Evolutionary conservation across 345 rosid genomes (phyloP).

Genomic region (Syzygium grande): DNA sequence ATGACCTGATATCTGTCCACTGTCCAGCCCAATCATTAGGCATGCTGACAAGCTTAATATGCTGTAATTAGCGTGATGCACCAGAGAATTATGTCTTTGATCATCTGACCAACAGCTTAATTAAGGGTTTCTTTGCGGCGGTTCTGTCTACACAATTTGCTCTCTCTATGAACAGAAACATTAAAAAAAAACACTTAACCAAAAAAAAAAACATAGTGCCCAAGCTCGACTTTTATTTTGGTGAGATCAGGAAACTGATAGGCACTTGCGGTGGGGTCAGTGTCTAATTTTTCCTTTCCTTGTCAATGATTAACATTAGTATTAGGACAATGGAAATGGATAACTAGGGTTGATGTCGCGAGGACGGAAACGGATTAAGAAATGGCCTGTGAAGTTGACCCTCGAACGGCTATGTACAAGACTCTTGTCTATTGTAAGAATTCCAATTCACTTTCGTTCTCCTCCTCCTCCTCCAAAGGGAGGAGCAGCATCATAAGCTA

Average conservation of each 20-base stretch:
- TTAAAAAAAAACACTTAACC: not conserved
- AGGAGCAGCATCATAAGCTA: not conserved
- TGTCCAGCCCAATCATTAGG: not conserved
- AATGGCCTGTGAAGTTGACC: not conserved
- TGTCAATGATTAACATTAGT: not conserved
- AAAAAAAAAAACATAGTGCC: not conserved
- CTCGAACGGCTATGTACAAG: not conserved
- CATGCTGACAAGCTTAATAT: not conserved
- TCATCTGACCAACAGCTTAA: not conserved
- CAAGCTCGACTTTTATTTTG: not conserved
- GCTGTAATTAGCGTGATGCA: not conserved
- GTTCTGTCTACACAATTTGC: not conserved
- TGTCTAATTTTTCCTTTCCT: not conserved
- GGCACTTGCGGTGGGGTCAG: not conserved
- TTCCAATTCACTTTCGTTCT: not conserved
- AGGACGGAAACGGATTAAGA: not conserved
- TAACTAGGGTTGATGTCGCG: not conserved
- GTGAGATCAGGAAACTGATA: not conserved
- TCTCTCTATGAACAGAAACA: not conserved
- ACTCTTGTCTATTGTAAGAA: not conserved
- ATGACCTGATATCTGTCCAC: not conserved
- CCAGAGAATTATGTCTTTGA: not conserved
- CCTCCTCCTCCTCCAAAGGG: not conserved
- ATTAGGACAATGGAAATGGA: not conserved
- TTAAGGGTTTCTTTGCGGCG: not conserved